Evolutionary conservation across 2,329 filamentous ascomycete genomes (phyloP), one percentile per base, ranked within the genome.

Genomic region (Paecilomyces fulvus): DNA sequence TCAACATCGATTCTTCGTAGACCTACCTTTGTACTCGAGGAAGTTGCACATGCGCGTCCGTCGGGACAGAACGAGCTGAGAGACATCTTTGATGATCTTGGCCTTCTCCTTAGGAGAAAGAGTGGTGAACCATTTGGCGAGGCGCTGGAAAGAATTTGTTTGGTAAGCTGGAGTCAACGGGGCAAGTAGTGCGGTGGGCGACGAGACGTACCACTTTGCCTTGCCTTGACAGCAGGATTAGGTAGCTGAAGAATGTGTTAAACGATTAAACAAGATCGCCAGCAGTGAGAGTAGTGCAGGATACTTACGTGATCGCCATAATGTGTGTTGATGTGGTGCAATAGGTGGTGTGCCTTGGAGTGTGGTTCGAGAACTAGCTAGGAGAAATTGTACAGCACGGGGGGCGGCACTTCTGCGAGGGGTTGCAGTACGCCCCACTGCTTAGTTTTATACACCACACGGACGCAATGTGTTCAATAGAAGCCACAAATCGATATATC

Each of bases 1-100:
- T 21, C 12, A 30, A 52, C n/a, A 33, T 12, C 30, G 28, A 48
- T 7, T 14, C 30, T 7, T 14, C 14, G 53, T 9, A 20, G 31
- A 14, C 64, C 49, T 65, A 95, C 92, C 92, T 85, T 99, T 99
- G 77, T 99, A 99, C 74, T 99, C 94, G 59, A 99, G 84, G 76
- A 99, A 99, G 78, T 99, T 99, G 84, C 94, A 99, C 94, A 99
- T 99, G 73, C 94, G 90, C 58, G 94, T 97, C 70, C 94, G 85
- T 65, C 94, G 85, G 61, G 94, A 94, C 64, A 99, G 86, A 65
- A 99, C 94, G 52, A 97, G 88, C 77, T 97, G 94, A 59, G 94
- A 91, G 68, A 99, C 94, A 81, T 99, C 94, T 77, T 99, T 99
- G 82, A 99, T 92, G 72, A 99, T 97, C 83, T 99, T 99, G 77